Evolutionary conservation across 2,329 filamentous ascomycete genomes (phyloP), one percentile per base, ranked within the genome.

Genomic region (Fusarium continuum): DNA sequence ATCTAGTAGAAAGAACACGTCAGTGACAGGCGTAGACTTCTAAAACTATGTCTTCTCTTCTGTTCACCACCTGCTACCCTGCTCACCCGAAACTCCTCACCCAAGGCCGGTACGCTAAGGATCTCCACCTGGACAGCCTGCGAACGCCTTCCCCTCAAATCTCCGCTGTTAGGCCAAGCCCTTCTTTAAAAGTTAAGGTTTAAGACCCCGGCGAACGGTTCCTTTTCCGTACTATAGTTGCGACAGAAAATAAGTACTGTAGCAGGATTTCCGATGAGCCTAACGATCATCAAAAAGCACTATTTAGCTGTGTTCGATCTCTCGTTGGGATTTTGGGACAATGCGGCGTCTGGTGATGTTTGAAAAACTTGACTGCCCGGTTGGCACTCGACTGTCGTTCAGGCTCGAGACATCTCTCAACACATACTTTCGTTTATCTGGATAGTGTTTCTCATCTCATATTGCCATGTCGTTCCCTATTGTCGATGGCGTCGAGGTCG

Each of bases 391-490:
- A 47, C 17, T n/a, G n/a, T n/a, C n/a, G n/a, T n/a, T n/a, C n/a
- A n/a, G n/a, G n/a, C n/a, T n/a, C n/a, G n/a, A n/a, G n/a, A n/a
- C n/a, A n/a, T n/a, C n/a, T n/a, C n/a, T n/a, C n/a, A n/a, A n/a
- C n/a, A n/a, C n/a, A n/a, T n/a, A n/a, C n/a, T n/a, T n/a, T n/a
- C n/a, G n/a, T n/a, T n/a, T n/a, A n/a, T n/a, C n/a, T n/a, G n/a
- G n/a, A n/a, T n/a, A n/a, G n/a, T 38, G 7, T 11, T 20, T 26
- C 13, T n/a, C 28, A 13, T 36, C 14, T 36, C 16, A 46, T 17
- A 23, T 16, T n/a, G 17, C 14, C 19, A 57, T 57, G 54, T 49
- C 54, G 7, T 57, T 57, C 10, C 54, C 54, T 4, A 11, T 57
- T 2, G 29, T 57, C 5, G 17, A 57, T 22, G 54, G 54, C 8